Evolutionary conservation across 345 rosid species (phyloP).

Genomic region (Eucalyptus coolabah): DNA sequence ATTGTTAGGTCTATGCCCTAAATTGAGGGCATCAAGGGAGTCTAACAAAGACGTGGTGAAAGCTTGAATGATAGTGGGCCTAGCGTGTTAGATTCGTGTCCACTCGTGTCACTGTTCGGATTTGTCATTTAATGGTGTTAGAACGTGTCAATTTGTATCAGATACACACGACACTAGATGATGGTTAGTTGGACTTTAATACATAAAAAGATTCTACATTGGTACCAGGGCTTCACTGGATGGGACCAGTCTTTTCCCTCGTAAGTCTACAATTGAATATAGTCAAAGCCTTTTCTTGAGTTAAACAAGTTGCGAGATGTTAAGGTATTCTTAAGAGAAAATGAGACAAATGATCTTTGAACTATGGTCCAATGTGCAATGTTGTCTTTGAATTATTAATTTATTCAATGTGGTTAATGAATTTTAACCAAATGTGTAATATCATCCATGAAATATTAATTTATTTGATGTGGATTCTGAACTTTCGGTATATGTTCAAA

Average conservation of each 20-base stretch:
- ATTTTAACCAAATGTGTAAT: no score
- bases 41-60: not conserved
- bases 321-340: not conserved
- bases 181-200: not conserved
- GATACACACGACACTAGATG: not conserved
- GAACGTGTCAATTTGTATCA: not conserved
- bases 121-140: not conserved
- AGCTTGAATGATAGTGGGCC: not conserved
- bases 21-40: not conserved
- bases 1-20: not conserved
- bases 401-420: no score
- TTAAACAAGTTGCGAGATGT: not conserved
- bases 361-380: not conserved
- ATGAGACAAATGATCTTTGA: not conserved
- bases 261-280: not conserved
- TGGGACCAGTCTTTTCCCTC: not conserved
- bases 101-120: not conserved
- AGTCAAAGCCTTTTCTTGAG: not conserved
- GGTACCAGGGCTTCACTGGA: not conserved
- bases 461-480: rapidly evolving
- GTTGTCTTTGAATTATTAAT: no score
- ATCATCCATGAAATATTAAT: not conserved
- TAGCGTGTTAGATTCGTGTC: not conserved
- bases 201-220: not conserved
- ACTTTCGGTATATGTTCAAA: no score